Conservation (phyloP, 2,329 filamentous ascomycete genomes). For the Alternaria sp. region DNA sequence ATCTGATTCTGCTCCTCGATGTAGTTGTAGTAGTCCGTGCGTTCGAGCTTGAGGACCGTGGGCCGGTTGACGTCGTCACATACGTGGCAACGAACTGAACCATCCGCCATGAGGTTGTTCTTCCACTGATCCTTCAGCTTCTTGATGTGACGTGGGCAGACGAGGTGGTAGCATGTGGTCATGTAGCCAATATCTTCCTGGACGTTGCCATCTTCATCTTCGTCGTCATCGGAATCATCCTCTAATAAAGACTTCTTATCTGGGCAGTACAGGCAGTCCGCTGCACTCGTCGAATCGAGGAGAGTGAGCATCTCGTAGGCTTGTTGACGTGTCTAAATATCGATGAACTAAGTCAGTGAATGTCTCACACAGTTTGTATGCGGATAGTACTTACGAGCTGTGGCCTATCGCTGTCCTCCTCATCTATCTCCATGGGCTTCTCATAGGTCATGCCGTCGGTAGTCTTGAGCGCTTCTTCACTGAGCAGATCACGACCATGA, state of each 20-base stretch:
- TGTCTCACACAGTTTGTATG: neutral
- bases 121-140: slow-evolving; percentile 63
- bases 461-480: slow-evolving; percentile 78
- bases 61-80: slow-evolving; percentile 71
- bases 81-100: slow-evolving; percentile 67
- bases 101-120: slow-evolving; percentile 49
- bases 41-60: slow-evolving; percentile 71
- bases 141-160: slow-evolving; percentile 77
- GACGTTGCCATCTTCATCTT: slow-evolving; percentile 59
- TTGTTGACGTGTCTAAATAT: slow-evolving; percentile 62
- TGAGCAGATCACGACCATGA: slow-evolving; percentile 89
- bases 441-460: slow-evolving; percentile 82
- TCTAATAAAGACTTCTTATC: slow-evolving; percentile 63
- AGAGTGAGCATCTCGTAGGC: slow-evolving; percentile 86
- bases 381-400: slow-evolving; percentile 51
- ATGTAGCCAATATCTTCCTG: slow-evolving; percentile 74
- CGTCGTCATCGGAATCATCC: slow-evolving; percentile 41
- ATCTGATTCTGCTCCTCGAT: slow-evolving; percentile 63
- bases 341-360: neutral
- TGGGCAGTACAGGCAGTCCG: slow-evolving; percentile 69
- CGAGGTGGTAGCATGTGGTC: slow-evolving; percentile 84
- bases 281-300: slow-evolving; percentile 80
- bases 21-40: slow-evolving; percentile 59
- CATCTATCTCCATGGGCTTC: slow-evolving; percentile 87
- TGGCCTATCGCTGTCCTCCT: slow-evolving; percentile 68